Evolutionary conservation across 2,329 filamentous ascomycete genomes (phyloP).

Genomic region (Ophiostoma triangulosporum): DNA sequence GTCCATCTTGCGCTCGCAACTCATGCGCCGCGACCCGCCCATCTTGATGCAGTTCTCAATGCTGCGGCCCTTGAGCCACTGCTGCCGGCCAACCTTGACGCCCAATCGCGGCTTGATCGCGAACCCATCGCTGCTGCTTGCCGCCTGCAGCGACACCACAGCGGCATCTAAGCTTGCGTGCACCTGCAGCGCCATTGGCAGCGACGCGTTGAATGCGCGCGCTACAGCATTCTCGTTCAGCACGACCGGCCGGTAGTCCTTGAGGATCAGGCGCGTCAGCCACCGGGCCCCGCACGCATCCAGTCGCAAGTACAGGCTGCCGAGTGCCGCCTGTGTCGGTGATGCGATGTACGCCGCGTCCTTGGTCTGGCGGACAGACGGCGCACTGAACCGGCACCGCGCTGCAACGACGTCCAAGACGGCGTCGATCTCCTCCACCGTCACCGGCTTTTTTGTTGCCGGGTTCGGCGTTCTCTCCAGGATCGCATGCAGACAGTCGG

Average conservation of each 20-base stretch:
- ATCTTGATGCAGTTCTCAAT: slow-evolving; percentile 64
- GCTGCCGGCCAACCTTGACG: slow-evolving; percentile 50
- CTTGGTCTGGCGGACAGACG: slow-evolving; percentile 33
- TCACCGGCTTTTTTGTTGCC: slow-evolving; percentile 29
- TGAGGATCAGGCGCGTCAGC: slow-evolving; percentile 69
- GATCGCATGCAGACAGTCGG: slow-evolving; percentile 53
- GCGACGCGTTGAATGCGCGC: slow-evolving; percentile 49
- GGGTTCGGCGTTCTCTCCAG: slow-evolving; percentile 36
- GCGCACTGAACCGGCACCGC: slow-evolving; percentile 56
- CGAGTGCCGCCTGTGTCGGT: slow-evolving; percentile 28
- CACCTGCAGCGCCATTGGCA: slow-evolving; percentile 58
- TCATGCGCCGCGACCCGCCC: slow-evolving; percentile 43
- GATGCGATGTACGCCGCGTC: not conserved
- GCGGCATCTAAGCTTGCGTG: slow-evolving; percentile 54
- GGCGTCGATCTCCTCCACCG: slow-evolving; percentile 59
- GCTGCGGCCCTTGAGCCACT: slow-evolving; percentile 52
- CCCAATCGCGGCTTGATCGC: slow-evolving; percentile 36
- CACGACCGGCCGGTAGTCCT: slow-evolving; percentile 55
- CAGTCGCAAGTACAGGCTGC: slow-evolving; percentile 44
- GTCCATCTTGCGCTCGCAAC: slow-evolving; percentile 71
- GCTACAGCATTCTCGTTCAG: slow-evolving; percentile 45
- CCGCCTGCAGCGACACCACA: slow-evolving; percentile 5
- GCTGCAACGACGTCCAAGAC: slow-evolving; percentile 54
- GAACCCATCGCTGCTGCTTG: not conserved
- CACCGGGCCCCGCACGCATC: slow-evolving; percentile 67